These are phyloP conservation scores for Logfia minima DNA, from an alignment of 129 eudicot species.

Conservation along the genomic window DNA sequence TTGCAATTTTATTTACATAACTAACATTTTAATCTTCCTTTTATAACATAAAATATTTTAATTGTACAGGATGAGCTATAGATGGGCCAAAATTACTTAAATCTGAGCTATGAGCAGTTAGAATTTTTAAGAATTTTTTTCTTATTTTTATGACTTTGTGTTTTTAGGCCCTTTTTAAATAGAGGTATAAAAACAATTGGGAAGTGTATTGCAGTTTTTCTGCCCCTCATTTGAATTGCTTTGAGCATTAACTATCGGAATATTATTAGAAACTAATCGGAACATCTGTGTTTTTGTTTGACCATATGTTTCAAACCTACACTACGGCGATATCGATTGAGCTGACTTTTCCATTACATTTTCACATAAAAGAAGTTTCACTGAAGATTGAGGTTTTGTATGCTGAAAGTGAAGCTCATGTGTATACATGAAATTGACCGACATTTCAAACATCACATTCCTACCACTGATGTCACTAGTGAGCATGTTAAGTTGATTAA, in stretches of 20 bases:
- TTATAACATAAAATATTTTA: neutral
- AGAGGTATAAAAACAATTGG: neutral
- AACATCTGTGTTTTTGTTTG: neutral
- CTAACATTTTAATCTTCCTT: neutral
- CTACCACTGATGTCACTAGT: neutral
- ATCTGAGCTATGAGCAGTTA: neutral
- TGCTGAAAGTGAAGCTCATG: neutral
- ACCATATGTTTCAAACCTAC: neutral
- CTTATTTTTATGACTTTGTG: neutral
- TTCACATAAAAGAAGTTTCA: too few species aligned
- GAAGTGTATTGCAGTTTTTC: constrained; percentile 18
- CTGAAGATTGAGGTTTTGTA: neutral
- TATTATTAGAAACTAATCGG: neutral
- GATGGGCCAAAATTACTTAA: constrained; percentile 10
- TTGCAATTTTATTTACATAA: neutral
- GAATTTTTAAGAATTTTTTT: neutral
- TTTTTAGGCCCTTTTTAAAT: neutral
- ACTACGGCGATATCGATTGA: too few species aligned
- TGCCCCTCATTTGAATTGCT: constrained; percentile 18
- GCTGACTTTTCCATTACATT: neutral
- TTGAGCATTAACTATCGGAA: neutral
- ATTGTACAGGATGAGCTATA: constrained; percentile 67
- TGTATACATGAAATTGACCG: neutral
- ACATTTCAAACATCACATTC: neutral
- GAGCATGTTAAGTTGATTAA: neutral